Evolutionary conservation across 2,329 filamentous ascomycete species (phyloP), one percentile per base, ranked within the genome.

Genomic region (Zarea fungicola): DNA sequence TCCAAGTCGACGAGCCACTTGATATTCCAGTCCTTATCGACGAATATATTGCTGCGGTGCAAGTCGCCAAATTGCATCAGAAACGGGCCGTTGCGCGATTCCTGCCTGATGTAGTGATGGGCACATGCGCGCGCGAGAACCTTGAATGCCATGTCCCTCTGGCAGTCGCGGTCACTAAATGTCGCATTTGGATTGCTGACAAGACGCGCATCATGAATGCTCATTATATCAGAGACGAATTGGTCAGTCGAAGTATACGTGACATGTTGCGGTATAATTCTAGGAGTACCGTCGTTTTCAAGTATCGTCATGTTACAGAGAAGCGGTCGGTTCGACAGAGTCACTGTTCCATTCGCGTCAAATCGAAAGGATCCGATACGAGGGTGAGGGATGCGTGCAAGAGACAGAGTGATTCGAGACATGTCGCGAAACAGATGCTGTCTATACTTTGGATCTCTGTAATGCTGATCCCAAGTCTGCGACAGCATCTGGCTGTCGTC

Each of bases 21-120:
- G 39, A 66, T 55, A 44, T 66, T 64, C 61, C 61, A 63, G 31
- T 64, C 40, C 39, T 60, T 48, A 44, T 67, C 62, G 21, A 65
- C 59, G 34, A 65, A 56, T 34, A 67, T 60, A 42, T 67, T 65
- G 34, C 58, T 60, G 28, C 42, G 50, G 54, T 65, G 58, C 19
- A 40, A 23, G 14, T 40, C 22, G 2, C 22, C 28, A 6, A 26
- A 6, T 28, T 28, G 52, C n/a, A 64, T 54, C 44, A 48, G 18
- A 50, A 60, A 64, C 4, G 61, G 61, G 8, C 61, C 60, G 32
- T 63, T 35, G 22, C 52, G 50, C 29, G 21, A 29, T 6, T 42
- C 48, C 16, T 11, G 37, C 4, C 6, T 16, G 13, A 40, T 40
- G 37, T 19, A 40, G 11, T 16, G 37, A 40, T 40, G 13, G 3